Base-by-base conservation (phyloP, 495 filamentous ascomycete species). In the Wilcoxina mikolae region DNA sequence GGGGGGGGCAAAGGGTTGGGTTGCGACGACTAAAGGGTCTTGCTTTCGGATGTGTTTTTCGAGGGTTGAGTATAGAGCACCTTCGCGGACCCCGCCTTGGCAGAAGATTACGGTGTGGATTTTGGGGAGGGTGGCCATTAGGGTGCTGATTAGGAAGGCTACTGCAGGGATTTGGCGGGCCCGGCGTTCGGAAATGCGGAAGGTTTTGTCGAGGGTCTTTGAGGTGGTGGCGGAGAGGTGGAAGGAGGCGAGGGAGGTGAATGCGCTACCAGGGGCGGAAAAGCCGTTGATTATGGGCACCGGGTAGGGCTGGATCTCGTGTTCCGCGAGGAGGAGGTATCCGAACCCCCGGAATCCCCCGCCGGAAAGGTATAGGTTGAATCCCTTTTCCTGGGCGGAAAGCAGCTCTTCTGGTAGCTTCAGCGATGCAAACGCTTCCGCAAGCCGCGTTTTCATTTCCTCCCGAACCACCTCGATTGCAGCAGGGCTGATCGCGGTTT, bases 301-400 rank as follows among this genome's bases (percentile, higher is more conserved):
- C 0, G 89, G 89, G 58, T 95, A 95, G 0, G 81, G 82, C 46
- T 77, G 70, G 25, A 82, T 74, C 0, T 71, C 66, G 46, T 85
- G 79, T 46, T 76, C 74, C 62, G 79, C 72, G 75, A 93, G 83
- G 15, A 94, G 70, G 26, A 94, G 74, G 67, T 85, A 90, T 9
- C 89, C 88, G 71, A 91, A 95, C 25, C 89, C 89, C 15, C 89
- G 74, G 66, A 94, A 94, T 0, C 89, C 89, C 11, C 89, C 89
- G 7, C 89, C 89, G 49, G 84, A 93, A 44, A 95, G 77, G 65
- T 90, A 90, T 1, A 95, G 72, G 10, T 81, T 77, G 53, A 87
- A 76, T 3, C 84, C 83, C 0, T 71, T 72, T 4, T 66, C 55
- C 2, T 68, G 63, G n/a, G 70, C 66, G 43, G 73, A 58, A 20